phyloP scores from a whole-genome alignment of 2,329 filamentous ascomycete species.

The Phoma herbarum region DNA sequence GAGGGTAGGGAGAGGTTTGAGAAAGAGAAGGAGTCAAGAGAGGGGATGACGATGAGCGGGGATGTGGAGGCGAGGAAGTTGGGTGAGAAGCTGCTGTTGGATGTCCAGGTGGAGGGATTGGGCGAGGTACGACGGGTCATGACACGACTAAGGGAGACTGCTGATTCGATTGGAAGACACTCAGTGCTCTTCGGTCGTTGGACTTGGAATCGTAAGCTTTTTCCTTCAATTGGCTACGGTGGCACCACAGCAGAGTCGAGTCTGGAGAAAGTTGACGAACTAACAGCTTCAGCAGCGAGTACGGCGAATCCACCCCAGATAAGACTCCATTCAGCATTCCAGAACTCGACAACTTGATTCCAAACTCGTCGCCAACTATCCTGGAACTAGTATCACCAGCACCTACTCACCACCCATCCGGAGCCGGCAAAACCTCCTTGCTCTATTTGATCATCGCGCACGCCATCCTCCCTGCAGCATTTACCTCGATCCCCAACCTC shows the following conservation, averaged over 20 bases:
- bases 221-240: background rate
- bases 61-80: slow-evolving; percentile 54
- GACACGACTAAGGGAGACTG: background rate
- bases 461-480: slow-evolving; percentile 58
- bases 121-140: slow-evolving; percentile 32
- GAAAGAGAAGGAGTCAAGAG: slow-evolving; percentile 10
- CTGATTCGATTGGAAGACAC: slow-evolving; percentile 43
- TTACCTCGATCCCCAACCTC: slow-evolving; percentile 32
- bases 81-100: slow-evolving; percentile 61
- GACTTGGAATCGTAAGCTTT: slow-evolving; percentile 6
- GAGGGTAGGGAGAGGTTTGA: slow-evolving; percentile 4
- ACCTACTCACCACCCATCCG: slow-evolving; percentile 48
- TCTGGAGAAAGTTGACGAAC: background rate
- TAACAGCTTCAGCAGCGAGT: background rate
- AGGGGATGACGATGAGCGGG: slow-evolving; percentile 28
- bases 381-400: slow-evolving; percentile 64
- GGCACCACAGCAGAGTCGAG: background rate
- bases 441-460: slow-evolving; percentile 64
- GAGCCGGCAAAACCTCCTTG: slow-evolving; percentile 66
- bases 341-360: slow-evolving; percentile 55
- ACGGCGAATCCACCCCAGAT: background rate
- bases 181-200: slow-evolving; percentile 50
- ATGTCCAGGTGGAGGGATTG: slow-evolving; percentile 46
- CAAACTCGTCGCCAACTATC: slow-evolving; percentile 23
- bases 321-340: slow-evolving; percentile 53